Evolutionary conservation across 768 basidiomycete genomes (phyloP).

Genomic region (Boletus vinaceobasis): DNA sequence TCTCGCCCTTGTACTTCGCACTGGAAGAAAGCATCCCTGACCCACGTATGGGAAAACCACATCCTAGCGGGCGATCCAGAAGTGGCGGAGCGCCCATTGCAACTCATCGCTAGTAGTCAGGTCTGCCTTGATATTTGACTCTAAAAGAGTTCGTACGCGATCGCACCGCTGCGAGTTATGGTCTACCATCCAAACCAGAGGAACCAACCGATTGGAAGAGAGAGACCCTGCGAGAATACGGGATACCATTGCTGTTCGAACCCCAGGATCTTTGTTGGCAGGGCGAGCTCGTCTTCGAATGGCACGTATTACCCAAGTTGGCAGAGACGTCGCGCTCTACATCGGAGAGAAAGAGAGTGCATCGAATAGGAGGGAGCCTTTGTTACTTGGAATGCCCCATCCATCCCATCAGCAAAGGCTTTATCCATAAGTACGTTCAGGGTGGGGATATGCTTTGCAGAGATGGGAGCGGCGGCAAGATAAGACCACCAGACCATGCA

Average conservation of each 20-base stretch:
- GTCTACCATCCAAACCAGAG: too few species aligned
- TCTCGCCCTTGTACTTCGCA: conserved; percentile 26
- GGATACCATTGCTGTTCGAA: too few species aligned
- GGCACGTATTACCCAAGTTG: conserved; percentile 38
- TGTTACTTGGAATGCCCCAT: conserved; percentile 43
- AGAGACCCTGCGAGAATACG: too few species aligned
- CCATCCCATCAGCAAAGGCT: conserved; percentile 46
- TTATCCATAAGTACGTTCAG: conserved; percentile 42
- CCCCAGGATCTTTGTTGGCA: conserved; percentile 29
- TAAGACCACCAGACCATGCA: conserved; percentile 22
- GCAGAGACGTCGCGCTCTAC: conserved; percentile 47
- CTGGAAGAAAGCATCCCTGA: too few species aligned
- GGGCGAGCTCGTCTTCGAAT: conserved; percentile 41
- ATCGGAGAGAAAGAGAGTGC: conserved; percentile 42
- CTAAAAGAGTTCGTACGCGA: too few species aligned
- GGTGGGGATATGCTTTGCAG: conserved; percentile 52
- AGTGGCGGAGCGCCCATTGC: too few species aligned
- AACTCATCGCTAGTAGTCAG: too few species aligned
- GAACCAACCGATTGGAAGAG: too few species aligned
- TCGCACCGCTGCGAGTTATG: too few species aligned
- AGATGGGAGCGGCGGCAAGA: conserved; percentile 55
- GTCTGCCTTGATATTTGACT: too few species aligned
- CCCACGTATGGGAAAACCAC: too few species aligned
- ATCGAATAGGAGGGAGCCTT: conserved; percentile 39
- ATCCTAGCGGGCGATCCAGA: too few species aligned